Evolutionary conservation across 371 early-diverging fungal genomes (phyloP), one percentile per base, ranked within the genome.

Genomic region (Rhizopus stolonifer): DNA sequence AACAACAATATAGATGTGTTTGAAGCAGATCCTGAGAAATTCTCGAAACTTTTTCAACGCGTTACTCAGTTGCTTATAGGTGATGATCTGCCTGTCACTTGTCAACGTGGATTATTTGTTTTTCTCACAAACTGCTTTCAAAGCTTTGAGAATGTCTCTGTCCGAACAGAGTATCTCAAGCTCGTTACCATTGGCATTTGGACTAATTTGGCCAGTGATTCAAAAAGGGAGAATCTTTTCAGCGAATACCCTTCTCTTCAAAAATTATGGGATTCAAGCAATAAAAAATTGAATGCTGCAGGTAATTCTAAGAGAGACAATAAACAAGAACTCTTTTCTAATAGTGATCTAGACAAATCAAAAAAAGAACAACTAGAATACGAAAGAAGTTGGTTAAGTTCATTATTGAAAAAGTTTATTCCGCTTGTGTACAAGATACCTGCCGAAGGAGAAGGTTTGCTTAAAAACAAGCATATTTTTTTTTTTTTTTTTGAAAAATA

Each of bases 51-150:
- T 44, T 86, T 89, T 62, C 67, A 60, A 18, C 71, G 71, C 31
- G 80, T 84, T 11, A 68, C 80, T 38, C 75, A 67, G 5, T 64
- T 89, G 17, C 39, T 58, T 55, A 48, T 49, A 18, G 54, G 64
- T 6, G 53, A 65, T 2, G 63, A 69, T 4, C 50, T 67, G 10
- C 49, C 64, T 15, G 52, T 83, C 18, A 54, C 60, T 44, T 63
- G 77, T 26, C 72, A 75, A 40, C 69, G 80, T 34, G 65, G 66
- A 23, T 59, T 91, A 7, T 60, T 88, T 14, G 58, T 82, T 22
- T 94, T 94, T 50, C 56, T 94, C 54, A 83, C 87, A 31, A 74
- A 85, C 15, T 81, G 85, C 29, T 94, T 93, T 56, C 86, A 88
- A 52, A 88, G 90, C 52, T 69, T 95, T 36, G 96, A 96, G 62